Conservation (phyloP, 2,329 filamentous ascomycete species). For the Magnaporthiopsis incrustans region DNA sequence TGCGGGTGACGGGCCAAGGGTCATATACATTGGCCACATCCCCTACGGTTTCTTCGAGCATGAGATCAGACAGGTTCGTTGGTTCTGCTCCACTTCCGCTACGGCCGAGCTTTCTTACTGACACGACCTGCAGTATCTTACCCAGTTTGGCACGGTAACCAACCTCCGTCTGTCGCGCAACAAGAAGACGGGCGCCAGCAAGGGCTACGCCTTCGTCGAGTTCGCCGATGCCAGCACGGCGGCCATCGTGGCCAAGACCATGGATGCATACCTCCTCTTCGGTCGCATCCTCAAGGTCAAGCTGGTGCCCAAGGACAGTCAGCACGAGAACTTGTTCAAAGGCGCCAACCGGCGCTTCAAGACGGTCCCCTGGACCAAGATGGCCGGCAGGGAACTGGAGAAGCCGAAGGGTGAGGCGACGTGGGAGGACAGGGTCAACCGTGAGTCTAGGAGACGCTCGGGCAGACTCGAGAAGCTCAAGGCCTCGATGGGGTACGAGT, state of each 20-base stretch:
- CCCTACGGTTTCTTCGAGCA: slow-evolving; percentile 83
- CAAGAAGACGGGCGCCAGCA: slow-evolving; percentile 81
- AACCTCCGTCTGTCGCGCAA: slow-evolving; percentile 80
- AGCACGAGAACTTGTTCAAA: slow-evolving; percentile 80
- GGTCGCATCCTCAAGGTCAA: slow-evolving; percentile 79
- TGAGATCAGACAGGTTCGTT: slow-evolving; percentile 59
- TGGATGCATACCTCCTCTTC: slow-evolving; percentile 96
- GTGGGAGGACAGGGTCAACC: slow-evolving; percentile 71
- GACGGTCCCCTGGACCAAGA: slow-evolving; percentile 76
- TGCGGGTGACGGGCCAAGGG: slow-evolving; percentile 54
- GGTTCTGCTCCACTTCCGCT: background rate
- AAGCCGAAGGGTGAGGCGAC: slow-evolving; percentile 62
- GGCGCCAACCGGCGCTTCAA: slow-evolving; percentile 88
- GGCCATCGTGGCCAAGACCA: slow-evolving; percentile 85
- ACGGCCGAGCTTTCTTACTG: background rate
- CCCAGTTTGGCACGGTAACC: slow-evolving; percentile 80
- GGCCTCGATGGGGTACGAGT: slow-evolving; percentile 70
- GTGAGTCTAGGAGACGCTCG: slow-evolving; percentile 63
- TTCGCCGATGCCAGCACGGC: slow-evolving; percentile 73
- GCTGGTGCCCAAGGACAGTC: slow-evolving; percentile 63
- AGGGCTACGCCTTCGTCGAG: slow-evolving; percentile 93
- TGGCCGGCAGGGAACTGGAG: slow-evolving; percentile 68
- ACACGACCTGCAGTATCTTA: slow-evolving; percentile 60
- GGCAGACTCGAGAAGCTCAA: slow-evolving; percentile 68
- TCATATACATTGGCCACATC: slow-evolving; percentile 76